phyloP scores from a whole-genome alignment of 805 yeast species.

The Saccharomyces cerevisiae region DNA sequence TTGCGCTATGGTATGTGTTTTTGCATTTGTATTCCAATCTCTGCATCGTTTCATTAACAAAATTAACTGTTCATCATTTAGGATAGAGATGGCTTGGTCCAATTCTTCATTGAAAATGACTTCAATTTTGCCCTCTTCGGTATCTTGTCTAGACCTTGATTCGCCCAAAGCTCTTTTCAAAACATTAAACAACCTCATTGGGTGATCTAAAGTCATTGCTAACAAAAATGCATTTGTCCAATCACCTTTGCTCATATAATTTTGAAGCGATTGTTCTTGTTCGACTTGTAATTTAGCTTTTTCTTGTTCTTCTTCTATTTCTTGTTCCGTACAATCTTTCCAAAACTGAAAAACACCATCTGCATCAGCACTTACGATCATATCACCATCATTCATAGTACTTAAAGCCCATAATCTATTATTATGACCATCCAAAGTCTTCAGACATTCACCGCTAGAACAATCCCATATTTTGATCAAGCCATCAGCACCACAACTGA shows the following conservation, averaged over 20 bases:
- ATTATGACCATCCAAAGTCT: slow-evolving; percentile 86
- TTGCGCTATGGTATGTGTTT: slow-evolving; percentile 74
- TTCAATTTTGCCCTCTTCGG: slow-evolving; percentile 4
- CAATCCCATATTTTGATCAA: slow-evolving; percentile 85
- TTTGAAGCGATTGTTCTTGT: slow-evolving; percentile 79
- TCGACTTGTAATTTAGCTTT: slow-evolving; percentile 56
- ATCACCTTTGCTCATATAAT: slow-evolving; percentile 60
- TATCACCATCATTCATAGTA: slow-evolving; percentile 54
- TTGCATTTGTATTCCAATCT: slow-evolving; percentile 91
- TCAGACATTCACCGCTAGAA: slow-evolving; percentile 64
- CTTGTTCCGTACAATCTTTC: slow-evolving; percentile 80
- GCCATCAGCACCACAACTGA: slow-evolving; percentile 88
- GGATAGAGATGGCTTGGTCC: slow-evolving; percentile 51
- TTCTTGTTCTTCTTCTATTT: slow-evolving; percentile 42
- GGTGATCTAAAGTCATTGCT: slow-evolving; percentile 82
- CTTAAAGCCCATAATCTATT: slow-evolving; percentile 92
- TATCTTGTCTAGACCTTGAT: slow-evolving; percentile 38
- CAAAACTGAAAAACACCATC: slow-evolving; percentile 87
- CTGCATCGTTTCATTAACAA: slow-evolving; percentile 65
- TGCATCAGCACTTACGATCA: slow-evolving; percentile 82
- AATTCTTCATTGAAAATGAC: slow-evolving; percentile 37
- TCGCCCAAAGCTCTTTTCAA: slow-evolving; percentile 48
- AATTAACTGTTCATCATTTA: slow-evolving; percentile 53
- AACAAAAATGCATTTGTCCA: slow-evolving; percentile 85
- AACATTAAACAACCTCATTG: slow-evolving; percentile 78